These are phyloP conservation scores for Aristolochia contorta DNA, from an alignment of 164 flowering plant genomes.

Conservation along the genomic window DNA sequence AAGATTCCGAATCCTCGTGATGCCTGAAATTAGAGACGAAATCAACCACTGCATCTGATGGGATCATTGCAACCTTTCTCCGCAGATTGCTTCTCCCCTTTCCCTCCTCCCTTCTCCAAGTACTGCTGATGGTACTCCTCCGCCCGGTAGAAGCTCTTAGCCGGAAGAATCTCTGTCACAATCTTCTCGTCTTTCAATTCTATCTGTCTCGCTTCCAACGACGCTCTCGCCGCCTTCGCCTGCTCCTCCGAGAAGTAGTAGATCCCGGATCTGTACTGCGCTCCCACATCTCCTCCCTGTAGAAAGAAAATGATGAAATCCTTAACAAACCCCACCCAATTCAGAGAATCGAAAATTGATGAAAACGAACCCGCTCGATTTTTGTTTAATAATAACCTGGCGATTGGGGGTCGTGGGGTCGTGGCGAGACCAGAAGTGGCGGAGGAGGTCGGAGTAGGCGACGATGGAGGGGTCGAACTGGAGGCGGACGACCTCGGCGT, in stretches of 20 bases:
- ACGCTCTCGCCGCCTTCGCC: conserved; percentile 43
- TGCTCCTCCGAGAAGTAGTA: conserved; percentile 63
- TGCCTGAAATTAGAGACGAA: too few relatives aligned
- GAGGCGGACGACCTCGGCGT: conserved; percentile 70
- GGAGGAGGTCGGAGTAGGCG: conserved; percentile 49
- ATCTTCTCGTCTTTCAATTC: conserved; percentile 41
- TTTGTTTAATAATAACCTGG: too few relatives aligned
- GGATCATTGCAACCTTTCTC: conserved; percentile 79
- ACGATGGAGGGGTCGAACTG: conserved; percentile 61
- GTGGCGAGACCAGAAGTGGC: conserved; percentile 69
- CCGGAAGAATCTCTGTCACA: conserved; percentile 68
- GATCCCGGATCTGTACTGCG: conserved; percentile 82
- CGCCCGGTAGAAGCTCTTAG: conserved; percentile 55
- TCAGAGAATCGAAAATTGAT: too few relatives aligned
- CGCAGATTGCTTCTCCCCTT: conserved; percentile 50
- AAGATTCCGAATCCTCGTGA: too few relatives aligned
- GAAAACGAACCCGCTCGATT: too few relatives aligned
- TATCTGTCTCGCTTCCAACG: conserved; percentile 49
- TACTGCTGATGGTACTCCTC: conserved; percentile 74
- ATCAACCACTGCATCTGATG: conserved; percentile 68
- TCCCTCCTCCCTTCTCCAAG: conserved; percentile 53
- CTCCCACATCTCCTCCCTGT: conserved; percentile 69
- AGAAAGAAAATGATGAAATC: background rate
- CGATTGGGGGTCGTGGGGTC: conserved; percentile 87
- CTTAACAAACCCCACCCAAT: too few relatives aligned